Evolutionary conservation across 352 stramenopile species (phyloP), one percentile per base, ranked within the genome.

Genomic region (Globisporangium uncinulatum): DNA sequence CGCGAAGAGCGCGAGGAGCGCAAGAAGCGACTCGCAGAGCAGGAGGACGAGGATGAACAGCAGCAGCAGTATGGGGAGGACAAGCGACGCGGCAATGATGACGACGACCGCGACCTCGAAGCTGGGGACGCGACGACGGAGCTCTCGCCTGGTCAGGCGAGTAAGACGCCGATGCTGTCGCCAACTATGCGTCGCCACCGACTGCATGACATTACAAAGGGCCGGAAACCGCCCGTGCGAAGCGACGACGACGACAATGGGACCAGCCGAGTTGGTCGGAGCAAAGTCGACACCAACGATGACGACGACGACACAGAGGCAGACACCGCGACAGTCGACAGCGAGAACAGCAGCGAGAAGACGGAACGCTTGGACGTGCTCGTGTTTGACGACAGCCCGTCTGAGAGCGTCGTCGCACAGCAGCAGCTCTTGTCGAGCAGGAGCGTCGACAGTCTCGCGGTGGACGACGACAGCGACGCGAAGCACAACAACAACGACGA

Each of bases 371-470:
- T 49, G 9, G 19, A 42, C 24, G 44, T 56, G 49, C 62, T 83
- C 1, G 54, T 66, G 20, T 47, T 73, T 1, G 70, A 84, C 11
- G 66, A 59, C 44, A 89, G 79, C 66, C 76, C 76, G 15, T 67
- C 58, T 4, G 76, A 87, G 42, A 89, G 79, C 46, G 63, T 69
- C 0, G 74, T 89, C 20, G 70, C 76, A 2, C 46, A 81, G 42
- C 58, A 89, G 49, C 71, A 82, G 39, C 57, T 87, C 31, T 66
- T 80, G 49, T 67, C 69, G 13, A 64, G 68, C 14, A 55, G 66
- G 6, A 70, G 59, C 31, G 51, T 51, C 17, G 47, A 48, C 8
- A 70, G 56, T 17, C n/a, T 21, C 1, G 17, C 14, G 15, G 42
- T 45, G 46, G 65, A 79, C 51, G 46, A 34, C 4, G 57, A 67